Evolutionary conservation across 2,329 filamentous ascomycete genomes (phyloP), one percentile per base, ranked within the genome.

Genomic region (Hymenotorrendiella dingleyae): DNA sequence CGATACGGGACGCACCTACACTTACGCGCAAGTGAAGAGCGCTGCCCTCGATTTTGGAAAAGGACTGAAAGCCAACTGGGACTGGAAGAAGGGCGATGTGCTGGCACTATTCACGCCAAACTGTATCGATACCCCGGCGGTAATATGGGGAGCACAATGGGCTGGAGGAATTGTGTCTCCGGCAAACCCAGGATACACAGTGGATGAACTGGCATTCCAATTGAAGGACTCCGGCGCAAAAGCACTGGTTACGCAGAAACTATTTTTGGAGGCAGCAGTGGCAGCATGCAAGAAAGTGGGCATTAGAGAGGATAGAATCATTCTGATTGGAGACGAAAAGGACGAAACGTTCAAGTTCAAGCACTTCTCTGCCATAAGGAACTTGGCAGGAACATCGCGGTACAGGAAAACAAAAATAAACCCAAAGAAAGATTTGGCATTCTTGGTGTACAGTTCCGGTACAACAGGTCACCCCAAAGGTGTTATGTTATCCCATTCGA

Each of bases 391-490:
- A 3, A 69, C 74, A 0, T 69, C 72, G 3, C 71, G 76, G 50
- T 79, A 76, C 55, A 71, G 78, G 14, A 74, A 74, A 42, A 69
- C 79, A 4, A 80, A 76, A 54, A 65, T 88, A 39, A 71, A 84
- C 36, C 78, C 86, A 0, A 72, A 74, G 37, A 81, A 79, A 44
- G 88, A 95, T 59, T 62, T 93, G 20, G 84, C 87, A 0, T 94
- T 93, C 57, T 65, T 96, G 44, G 87, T 94, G 1, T 96, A 94
- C 33, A 88, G 82, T 37, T 90, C 84, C 6, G 91, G 91, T 6
- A 97, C 91, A 0, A 96, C 91, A 0, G 91, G 91, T 2, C 68
- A 89, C 38, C 90, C 91, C 0, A 97, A 97, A 64, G 91, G 90
- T 12, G 91, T 96, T 11, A 85, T 87, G 76, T 71, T 96, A 23